Base-by-base conservation (phyloP, 805 yeast genomes). In the Candida jianshihensis region DNA sequence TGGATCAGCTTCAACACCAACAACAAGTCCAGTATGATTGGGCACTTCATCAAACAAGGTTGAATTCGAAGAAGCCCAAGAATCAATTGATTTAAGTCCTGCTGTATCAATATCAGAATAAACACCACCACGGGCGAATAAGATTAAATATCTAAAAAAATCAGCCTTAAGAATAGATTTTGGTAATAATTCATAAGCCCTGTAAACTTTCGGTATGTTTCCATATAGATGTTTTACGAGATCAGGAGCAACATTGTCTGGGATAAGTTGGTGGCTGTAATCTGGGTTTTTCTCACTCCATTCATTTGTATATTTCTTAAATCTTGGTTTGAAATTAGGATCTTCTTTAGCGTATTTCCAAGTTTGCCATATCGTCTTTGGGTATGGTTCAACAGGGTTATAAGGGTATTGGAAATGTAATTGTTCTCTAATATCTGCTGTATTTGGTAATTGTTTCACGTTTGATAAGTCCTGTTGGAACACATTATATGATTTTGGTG, bases 1-100 rank as follows among this genome's bases (percentile, higher is more conserved):
- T 0, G 97, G 97, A 50, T 90, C 98, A 1, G 97, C 97, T 57
- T 92, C 98, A 30, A 90, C 85, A 0, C 97, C 97, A 7, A 90
- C 73, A 3, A 81, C 78, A 17, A 90, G 66, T 0, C 97, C 97
- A 2, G 86, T 73, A n/a, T 56, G 54, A 38, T 51, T 38, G 31
- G 19, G 26, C 19, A 35, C 25, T 11, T 24, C n/a, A 26, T 36
- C 47, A 37, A 42, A 41, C 11, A 47, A 21, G 4, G 53, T 46
- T 4, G 29, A 48, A 38, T 68, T 60, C 27, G 60, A 57, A 0
- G 90, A 75, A n/a, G 79, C 64, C 98, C 98, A 92, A 16, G 65
- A 49, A 16, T 71, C 71, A 11, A 88, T 64, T 0, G 90, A 80
- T 58, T 86, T 82, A 38, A 92, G 61, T 19, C 80, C 72, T 27